Percentiles rank a stretch among this genome's conserved stretches.
Conservation (phyloP, 2,329 filamentous ascomycete species). For the Monosporascus sp. region DNA sequence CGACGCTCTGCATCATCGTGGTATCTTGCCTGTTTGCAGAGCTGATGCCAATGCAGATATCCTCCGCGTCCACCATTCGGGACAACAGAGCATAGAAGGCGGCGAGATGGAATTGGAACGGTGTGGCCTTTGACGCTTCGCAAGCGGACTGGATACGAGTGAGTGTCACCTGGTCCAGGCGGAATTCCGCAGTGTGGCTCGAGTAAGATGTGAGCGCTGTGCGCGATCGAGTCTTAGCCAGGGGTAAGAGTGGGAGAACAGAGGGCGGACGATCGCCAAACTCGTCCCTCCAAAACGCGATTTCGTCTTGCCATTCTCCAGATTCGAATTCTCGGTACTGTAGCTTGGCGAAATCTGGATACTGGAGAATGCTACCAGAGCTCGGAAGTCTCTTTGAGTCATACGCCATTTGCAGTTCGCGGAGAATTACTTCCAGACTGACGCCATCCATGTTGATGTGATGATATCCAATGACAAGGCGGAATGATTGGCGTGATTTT, state of each 20-base stretch:
- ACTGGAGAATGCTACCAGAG: neutral
- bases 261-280: neutral
- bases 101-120: neutral
- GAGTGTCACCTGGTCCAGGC: neutral
- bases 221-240: neutral
- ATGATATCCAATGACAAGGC: neutral
- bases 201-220: neutral
- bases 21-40: neutral
- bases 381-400: neutral
- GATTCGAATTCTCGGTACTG: neutral
- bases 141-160: neutral
- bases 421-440: neutral
- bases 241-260: neutral
- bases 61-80: neutral
- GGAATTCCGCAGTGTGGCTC: neutral
- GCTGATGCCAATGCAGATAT: neutral
- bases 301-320: neutral
- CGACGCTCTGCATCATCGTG: neutral
- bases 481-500: neutral
- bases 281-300: neutral
- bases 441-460: constrained; percentile 1
- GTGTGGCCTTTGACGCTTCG: neutral
- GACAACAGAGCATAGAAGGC: neutral
- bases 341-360: neutral
- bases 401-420: neutral